phyloP scores from a whole-genome alignment of 306 rosid genomes.

The Lupinus albus region DNA sequence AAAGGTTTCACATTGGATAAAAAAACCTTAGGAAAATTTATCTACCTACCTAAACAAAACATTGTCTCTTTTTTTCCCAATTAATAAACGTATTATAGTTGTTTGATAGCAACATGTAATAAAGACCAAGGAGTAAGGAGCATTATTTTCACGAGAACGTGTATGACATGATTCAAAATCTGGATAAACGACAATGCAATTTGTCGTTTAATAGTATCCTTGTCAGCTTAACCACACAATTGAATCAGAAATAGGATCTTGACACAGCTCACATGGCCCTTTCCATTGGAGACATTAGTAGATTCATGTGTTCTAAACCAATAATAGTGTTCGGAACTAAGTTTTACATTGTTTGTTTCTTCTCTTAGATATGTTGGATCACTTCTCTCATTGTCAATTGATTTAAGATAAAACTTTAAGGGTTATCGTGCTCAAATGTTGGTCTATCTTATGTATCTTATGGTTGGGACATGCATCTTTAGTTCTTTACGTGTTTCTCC shows the following conservation, averaged over 20 bases:
- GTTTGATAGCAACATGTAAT: not conserved
- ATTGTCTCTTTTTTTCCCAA: no score
- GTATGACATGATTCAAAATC: conserved; percentile 45
- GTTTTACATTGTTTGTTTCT: no score
- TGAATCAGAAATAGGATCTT: conserved; percentile 16
- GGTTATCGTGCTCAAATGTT: no score
- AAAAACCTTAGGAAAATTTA: no score
- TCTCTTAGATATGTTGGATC: no score
- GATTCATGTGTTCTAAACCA: conserved; percentile 42
- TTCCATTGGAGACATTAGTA: conserved; percentile 32
- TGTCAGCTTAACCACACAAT: conserved; percentile 22
- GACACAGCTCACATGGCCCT: conserved; percentile 46
- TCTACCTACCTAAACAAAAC: no score
- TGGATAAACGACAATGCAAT: conserved; percentile 35
- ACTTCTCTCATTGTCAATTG: no score
- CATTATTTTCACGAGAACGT: conserved; percentile 34
- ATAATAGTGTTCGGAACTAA: no score
- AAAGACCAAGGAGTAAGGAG: not conserved
- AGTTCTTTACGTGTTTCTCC: conserved; percentile 4
- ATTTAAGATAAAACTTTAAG: no score
- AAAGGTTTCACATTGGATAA: no score
- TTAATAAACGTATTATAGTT: not conserved
- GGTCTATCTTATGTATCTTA: conserved; percentile 38
- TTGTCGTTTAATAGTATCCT: conserved; percentile 41
- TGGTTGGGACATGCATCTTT: conserved; percentile 30